phyloP scores from a whole-genome alignment of 345 rosid species.

The Boechera divaricarpa region DNA sequence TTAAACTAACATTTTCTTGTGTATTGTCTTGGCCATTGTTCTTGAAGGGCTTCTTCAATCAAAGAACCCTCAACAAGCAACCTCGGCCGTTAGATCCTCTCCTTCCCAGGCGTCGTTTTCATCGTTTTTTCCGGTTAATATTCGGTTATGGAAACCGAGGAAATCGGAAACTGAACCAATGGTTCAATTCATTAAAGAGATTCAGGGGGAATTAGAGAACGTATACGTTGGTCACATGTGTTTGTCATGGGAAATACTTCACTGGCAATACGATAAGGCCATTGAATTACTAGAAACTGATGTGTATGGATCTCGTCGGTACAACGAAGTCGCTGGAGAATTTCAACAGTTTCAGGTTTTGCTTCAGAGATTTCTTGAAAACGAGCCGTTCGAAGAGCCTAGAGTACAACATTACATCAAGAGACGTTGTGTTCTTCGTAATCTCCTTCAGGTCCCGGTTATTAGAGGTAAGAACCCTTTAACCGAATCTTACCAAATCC shows the following conservation, averaged over 20 bases:
- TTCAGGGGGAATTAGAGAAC: constrained; percentile 71
- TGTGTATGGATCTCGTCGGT: constrained; percentile 52
- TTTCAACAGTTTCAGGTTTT: constrained; percentile 93
- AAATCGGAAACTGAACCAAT: constrained; percentile 60
- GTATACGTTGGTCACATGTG: constrained; percentile 98
- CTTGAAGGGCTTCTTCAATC: constrained; percentile 70
- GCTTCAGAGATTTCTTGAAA: constrained; percentile 84
- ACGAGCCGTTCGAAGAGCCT: constrained; percentile 82
- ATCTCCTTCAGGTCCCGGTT: constrained; percentile 89
- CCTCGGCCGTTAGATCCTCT: constrained; percentile 48
- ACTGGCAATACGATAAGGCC: constrained; percentile 89
- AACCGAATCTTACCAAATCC: constrained; percentile 13
- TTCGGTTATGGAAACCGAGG: constrained; percentile 54
- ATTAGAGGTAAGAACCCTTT: constrained; percentile 64
- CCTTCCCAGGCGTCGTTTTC: constrained; percentile 49
- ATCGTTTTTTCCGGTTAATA: constrained; percentile 61
- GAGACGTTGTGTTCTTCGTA: constrained; percentile 72
- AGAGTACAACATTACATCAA: constrained; percentile 73
- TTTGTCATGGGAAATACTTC: constrained; percentile 97
- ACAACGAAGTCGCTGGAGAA: constrained; percentile 88
- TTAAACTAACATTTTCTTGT: not conserved
- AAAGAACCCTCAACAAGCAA: constrained; percentile 55
- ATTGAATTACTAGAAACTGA: constrained; percentile 79
- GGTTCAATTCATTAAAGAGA: constrained; percentile 61
- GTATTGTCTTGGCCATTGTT: constrained; percentile 4